Evolutionary conservation across 495 filamentous ascomycete genomes (phyloP), one percentile per base, ranked within the genome.

Genomic region (Aspergillus avenaceus): DNA sequence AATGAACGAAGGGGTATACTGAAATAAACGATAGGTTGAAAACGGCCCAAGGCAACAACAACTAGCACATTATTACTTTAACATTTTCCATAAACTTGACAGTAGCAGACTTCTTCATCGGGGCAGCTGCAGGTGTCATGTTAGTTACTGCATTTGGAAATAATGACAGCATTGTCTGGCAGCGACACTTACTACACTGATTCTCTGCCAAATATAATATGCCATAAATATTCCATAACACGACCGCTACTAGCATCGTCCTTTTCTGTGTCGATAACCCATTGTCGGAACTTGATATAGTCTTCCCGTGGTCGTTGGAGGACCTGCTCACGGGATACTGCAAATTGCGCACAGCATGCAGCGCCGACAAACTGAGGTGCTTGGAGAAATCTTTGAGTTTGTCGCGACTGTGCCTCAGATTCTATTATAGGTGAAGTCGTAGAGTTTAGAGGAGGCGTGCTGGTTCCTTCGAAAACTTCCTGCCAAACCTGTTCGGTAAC

Each of bases 161-260:
- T 29, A 9, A 12, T 9, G 29, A 12, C 22, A 14, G 42, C n/a
- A 13, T 8, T 9, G 21, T 29, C 13, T 16, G 26, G 9, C 40
- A 21, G 6, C 25, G 14, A 13, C 3, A 67, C 72, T 51, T 56
- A 76, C 70, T 76, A 76, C 18, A 78, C 65, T 4, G 70, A 63
- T 14, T 66, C 52, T 61, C 63, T 72, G 29, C 72, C 72, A 51
- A 89, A 90, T 25, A 89, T 72, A 49, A 77, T 81, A 61, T 85
- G 84, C 83, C 84, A 90, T 14, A 85, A 58, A 59, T 87, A 89
- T 66, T 89, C 86, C 79, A 84, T 85, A 1, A 87, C 76, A n/a
- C 87, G 74, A 0, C 87, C 87, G 4, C 80, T 79, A 27, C 82
- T 66, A 43, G 77, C 80, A 61, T 90, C 84, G 23, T 68, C 71